A percentile compares a stretch with the other conserved stretches of the same genome.
phyloP scores from a whole-genome alignment of 352 stramenopile species.

The Blastocystis sp. region DNA sequence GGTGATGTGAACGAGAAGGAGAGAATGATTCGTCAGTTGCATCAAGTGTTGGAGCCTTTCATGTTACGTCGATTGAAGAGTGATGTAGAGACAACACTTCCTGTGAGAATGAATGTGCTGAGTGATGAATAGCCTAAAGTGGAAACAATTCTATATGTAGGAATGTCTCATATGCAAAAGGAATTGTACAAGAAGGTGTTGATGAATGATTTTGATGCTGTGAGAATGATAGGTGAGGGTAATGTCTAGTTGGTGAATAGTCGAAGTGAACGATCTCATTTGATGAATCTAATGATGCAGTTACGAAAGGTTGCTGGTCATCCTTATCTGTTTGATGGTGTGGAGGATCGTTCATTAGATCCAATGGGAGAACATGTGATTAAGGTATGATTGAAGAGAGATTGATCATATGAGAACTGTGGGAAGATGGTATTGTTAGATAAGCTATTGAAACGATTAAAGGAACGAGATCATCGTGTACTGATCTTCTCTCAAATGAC shows the following conservation, averaged over 20 bases:
- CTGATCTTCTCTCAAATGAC: conserved; percentile 77
- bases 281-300: conserved; percentile 98
- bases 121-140: conserved; percentile 77
- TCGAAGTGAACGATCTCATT: conserved; percentile 54
- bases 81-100: conserved; percentile 88
- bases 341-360: conserved; percentile 85
- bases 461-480: conserved; percentile 70
- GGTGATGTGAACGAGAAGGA: conserved; percentile 35
- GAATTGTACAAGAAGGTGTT: conserved; percentile 86
- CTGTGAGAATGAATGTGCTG: conserved; percentile 59
- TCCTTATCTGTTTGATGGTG: conserved; percentile 89
- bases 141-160: conserved; percentile 95
- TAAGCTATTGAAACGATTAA: conserved; percentile 74
- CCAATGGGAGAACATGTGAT: conserved; percentile 89
- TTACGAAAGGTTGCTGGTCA: conserved; percentile 98
- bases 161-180: conserved; percentile 91
- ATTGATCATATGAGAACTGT: conserved; percentile 75
- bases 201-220: conserved; percentile 72
- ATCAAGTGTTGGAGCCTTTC: conserved; percentile 90
- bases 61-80: conserved; percentile 92
- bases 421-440: conserved; percentile 92
- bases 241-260: background rate
- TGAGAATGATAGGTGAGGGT: background rate
- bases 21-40: conserved; percentile 73
- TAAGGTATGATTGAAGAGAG: background rate